These are phyloP conservation scores for Clavaria fumosa DNA, from an alignment of 768 basidiomycete species.

Conservation along the genomic window DNA sequence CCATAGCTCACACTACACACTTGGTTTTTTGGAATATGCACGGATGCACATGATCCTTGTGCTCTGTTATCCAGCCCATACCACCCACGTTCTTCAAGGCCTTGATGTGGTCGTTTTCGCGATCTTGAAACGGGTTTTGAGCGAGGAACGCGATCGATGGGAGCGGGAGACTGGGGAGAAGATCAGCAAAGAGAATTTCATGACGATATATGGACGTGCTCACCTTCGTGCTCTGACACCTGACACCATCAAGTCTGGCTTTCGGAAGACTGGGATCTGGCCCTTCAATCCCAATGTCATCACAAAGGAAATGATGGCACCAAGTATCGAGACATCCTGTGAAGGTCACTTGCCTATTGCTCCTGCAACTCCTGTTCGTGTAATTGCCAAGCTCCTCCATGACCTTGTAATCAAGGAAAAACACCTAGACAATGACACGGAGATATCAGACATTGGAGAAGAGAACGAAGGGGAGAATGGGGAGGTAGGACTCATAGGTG, in stretches of 20 bases:
- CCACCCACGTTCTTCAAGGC: conserved; percentile 14
- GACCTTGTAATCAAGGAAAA: background rate
- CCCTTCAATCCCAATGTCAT: conserved; percentile 13
- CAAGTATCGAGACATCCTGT: conserved; percentile 13
- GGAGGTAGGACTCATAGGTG: no score
- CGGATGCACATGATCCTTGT: conserved; percentile 16
- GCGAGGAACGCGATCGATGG: conserved; percentile 9
- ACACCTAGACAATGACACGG: background rate
- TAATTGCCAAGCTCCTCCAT: conserved; percentile 9
- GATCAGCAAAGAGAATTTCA: conserved; percentile 18
- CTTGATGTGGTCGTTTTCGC: conserved; percentile 12
- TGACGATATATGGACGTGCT: conserved; percentile 11
- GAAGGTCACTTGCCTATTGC: conserved; percentile 11
- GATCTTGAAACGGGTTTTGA: conserved; percentile 9
- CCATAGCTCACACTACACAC: conserved; percentile 22
- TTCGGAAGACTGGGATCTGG: conserved; percentile 13
- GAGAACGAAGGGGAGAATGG: background rate
- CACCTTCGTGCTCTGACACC: conserved; percentile 8
- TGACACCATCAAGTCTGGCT: conserved; percentile 9
- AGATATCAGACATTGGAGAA: background rate
- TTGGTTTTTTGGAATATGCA: conserved; percentile 16
- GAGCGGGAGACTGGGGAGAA: conserved; percentile 8
- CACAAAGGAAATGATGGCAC: conserved; percentile 13
- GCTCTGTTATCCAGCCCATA: conserved; percentile 19
- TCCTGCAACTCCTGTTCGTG: conserved; percentile 14